Conservation (phyloP, 2,329 filamentous ascomycete species). For the Diaporthe helianthi region DNA sequence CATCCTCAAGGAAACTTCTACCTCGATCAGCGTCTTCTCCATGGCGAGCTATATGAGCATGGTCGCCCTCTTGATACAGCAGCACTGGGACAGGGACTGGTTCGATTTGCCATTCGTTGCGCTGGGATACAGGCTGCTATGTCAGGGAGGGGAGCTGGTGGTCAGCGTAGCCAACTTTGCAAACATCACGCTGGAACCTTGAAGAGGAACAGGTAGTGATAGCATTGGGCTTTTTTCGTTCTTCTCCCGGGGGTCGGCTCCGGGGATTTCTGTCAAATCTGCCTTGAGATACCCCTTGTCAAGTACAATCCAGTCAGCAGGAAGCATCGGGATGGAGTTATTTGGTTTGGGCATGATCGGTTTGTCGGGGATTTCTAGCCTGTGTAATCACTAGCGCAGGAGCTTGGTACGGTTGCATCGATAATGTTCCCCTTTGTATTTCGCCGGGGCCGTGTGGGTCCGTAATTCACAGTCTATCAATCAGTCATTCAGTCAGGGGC, state of each 20-base stretch:
- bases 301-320: neutral
- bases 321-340: conserved; percentile 21
- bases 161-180: conserved; percentile 42
- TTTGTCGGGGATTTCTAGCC: neutral
- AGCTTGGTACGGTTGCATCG: neutral
- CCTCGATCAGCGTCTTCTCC: conserved; percentile 79
- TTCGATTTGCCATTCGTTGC: conserved; percentile 64
- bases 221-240: conserved; percentile 10
- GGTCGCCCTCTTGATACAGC: conserved; percentile 70
- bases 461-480: too few relatives aligned
- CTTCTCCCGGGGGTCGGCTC: conserved; percentile 8
- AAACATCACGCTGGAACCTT: conserved; percentile 40
- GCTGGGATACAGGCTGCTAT: conserved; percentile 51
- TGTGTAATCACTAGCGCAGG: neutral
- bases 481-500: neutral
- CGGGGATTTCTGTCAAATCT: conserved; percentile 5
- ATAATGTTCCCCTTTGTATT: neutral
- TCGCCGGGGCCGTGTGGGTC: neutral
- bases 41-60: conserved; percentile 80
- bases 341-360: neutral
- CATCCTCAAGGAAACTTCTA: conserved; percentile 79
- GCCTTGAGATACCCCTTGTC: conserved; percentile 26
- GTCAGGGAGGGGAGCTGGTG: conserved; percentile 40
- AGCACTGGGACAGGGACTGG: conserved; percentile 69
- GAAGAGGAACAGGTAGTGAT: neutral